These are phyloP conservation scores for Vinca minor DNA, from an alignment of 257 asterid species.

Conservation along the genomic window DNA sequence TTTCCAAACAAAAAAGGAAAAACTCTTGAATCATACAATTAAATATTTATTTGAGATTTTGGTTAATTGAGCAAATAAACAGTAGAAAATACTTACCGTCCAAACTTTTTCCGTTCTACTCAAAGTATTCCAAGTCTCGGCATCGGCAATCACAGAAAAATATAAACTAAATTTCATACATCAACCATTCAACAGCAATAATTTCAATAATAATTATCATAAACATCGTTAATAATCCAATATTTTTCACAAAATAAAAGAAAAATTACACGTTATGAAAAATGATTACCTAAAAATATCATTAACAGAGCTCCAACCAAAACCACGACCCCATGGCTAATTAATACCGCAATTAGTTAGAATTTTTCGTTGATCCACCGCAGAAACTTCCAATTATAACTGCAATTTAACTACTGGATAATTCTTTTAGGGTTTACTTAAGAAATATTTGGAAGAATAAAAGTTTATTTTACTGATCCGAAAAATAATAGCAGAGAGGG, in stretches of 20 bases:
- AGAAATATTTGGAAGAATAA: too few relatives aligned
- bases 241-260: neutral
- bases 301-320: constrained; percentile 2
- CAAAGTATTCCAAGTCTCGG: constrained; percentile 4
- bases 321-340: neutral
- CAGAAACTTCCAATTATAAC: neutral
- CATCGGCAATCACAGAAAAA: constrained; percentile 13
- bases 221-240: too few relatives aligned
- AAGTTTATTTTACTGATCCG: constrained; percentile 28
- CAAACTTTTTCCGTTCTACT: constrained; percentile 11
- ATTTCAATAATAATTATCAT: neutral
- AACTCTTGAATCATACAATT: neutral
- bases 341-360: neutral
- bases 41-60: neutral
- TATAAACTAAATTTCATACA: constrained; percentile 15
- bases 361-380: neutral
- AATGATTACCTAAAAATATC: constrained; percentile 13
- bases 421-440: constrained; percentile 29
- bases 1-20: too few relatives aligned
- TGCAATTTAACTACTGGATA: neutral
- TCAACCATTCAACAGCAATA: constrained; percentile 15
- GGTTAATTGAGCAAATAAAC: too few relatives aligned
- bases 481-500: constrained; percentile 12
- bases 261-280: too few relatives aligned
- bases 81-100: constrained; percentile 11